phyloP scores from a whole-genome alignment of 805 yeast species.

The Candida multigemmis region DNA sequence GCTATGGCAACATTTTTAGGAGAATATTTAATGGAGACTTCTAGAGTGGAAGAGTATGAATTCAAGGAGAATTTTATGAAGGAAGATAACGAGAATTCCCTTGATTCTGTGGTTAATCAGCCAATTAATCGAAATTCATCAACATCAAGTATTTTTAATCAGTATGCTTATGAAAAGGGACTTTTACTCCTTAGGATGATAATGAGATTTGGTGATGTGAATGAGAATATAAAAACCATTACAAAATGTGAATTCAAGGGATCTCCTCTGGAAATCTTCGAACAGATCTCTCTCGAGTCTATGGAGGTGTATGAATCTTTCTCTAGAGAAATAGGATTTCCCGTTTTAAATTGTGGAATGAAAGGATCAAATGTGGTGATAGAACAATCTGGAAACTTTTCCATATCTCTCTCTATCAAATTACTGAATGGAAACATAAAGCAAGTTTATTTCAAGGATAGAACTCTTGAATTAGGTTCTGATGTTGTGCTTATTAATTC shows the following conservation, averaged over 20 bases:
- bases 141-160: constrained; percentile 40
- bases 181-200: constrained; percentile 47
- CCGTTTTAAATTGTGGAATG: no score
- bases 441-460: no score
- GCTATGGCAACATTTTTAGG: constrained; percentile 73
- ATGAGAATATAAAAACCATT: background rate
- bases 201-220: constrained; percentile 13
- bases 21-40: constrained; percentile 26
- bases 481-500: no score
- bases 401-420: no score
- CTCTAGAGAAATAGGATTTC: no score
- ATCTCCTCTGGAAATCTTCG: no score
- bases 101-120: constrained; percentile 11
- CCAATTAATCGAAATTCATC: constrained; percentile 4
- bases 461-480: no score
- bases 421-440: no score
- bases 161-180: constrained; percentile 51
- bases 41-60: constrained; percentile 6
- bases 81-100: constrained; percentile 19
- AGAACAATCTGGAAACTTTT: no score
- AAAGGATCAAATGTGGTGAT: no score
- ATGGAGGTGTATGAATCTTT: no score
- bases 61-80: constrained; percentile 11
- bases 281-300: no score
- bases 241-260: constrained; percentile 1